Percentiles rank a stretch among this genome's conserved stretches.
These are phyloP conservation scores for Achaetomiella virescens DNA, from an alignment of 495 filamentous ascomycete species.

Conservation along the genomic window DNA sequence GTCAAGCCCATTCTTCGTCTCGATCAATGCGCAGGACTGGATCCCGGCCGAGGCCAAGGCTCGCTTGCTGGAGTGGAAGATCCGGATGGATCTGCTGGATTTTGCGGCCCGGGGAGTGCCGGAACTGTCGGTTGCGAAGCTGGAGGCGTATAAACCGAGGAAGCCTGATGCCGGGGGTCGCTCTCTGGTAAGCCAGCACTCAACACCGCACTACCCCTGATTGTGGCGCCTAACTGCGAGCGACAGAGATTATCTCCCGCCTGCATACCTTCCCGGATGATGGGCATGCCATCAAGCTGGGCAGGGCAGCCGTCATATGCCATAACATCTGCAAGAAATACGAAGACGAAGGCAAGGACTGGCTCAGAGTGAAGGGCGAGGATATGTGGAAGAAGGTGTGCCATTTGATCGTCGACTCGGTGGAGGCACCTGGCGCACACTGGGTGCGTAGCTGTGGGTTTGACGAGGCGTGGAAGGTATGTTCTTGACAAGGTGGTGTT, in stretches of 20 bases:
- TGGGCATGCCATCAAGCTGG: conserved; percentile 70
- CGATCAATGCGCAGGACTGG: conserved; percentile 36
- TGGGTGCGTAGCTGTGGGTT: conserved; percentile 56
- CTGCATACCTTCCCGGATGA: conserved; percentile 58
- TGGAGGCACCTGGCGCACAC: conserved; percentile 35
- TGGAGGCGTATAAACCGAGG: conserved; percentile 47
- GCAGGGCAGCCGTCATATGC: conserved; percentile 54
- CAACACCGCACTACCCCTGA: neutral
- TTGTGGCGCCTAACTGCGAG: neutral
- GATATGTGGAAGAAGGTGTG: conserved; percentile 66
- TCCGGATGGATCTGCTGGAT: conserved; percentile 59
- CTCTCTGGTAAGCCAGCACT: neutral
- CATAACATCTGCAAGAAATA: conserved; percentile 25
- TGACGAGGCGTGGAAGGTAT: conserved; percentile 51
- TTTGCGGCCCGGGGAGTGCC: conserved; percentile 58
- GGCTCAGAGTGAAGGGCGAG: conserved; percentile 50
- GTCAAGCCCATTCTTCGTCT: conserved; percentile 33
- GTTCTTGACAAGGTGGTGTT: neutral
- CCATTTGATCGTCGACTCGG: conserved; percentile 56
- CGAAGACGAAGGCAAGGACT: conserved; percentile 36
- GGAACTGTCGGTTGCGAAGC: conserved; percentile 47
- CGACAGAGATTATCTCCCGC: conserved; percentile 47
- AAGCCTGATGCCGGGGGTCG: neutral
- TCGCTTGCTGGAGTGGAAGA: conserved; percentile 71
- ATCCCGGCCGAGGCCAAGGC: conserved; percentile 44